These are phyloP conservation scores for Aspergillus pseudoviridinutans DNA, from an alignment of 2,329 filamentous ascomycete genomes.

Conservation along the genomic window DNA sequence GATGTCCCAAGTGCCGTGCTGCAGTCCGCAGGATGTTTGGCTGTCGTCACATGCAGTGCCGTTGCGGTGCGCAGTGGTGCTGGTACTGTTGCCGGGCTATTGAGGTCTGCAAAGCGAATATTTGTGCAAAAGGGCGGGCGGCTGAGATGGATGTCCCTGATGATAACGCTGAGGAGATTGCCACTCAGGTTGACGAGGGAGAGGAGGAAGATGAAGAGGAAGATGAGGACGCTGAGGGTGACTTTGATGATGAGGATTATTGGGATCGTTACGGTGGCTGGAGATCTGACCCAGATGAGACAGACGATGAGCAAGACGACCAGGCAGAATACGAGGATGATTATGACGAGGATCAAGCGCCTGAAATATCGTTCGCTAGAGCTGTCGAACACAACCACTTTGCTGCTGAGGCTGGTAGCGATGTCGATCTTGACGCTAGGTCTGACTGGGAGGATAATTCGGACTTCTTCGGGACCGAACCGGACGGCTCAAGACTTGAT, in stretches of 20 bases:
- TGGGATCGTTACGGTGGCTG: neutral
- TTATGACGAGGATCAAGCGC: neutral
- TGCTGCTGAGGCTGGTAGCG: neutral
- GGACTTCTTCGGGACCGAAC: conserved; percentile 38
- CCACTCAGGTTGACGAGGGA: neutral
- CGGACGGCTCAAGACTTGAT: neutral
- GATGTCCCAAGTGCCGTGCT: conserved; percentile 48
- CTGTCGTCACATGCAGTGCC: conserved; percentile 47
- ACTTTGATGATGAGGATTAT: neutral
- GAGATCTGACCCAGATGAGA: neutral
- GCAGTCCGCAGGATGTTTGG: conserved; percentile 48
- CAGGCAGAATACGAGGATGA: neutral
- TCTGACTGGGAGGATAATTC: conserved; percentile 15
- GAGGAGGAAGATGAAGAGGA: neutral
- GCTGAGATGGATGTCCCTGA: neutral
- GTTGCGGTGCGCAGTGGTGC: conserved; percentile 50
- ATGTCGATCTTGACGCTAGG: conserved; percentile 13
- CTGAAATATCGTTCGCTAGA: neutral
- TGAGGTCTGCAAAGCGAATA: conserved; percentile 24
- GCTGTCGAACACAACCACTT: neutral
- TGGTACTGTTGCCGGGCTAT: conserved; percentile 40
- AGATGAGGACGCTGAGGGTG: neutral
- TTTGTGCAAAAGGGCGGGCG: conserved; percentile 7
- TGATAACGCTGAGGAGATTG: neutral
- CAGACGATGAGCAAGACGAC: neutral